phyloP scores from a whole-genome alignment of 768 basidiomycete genomes.

The Rhizopogon vinicolor region DNA sequence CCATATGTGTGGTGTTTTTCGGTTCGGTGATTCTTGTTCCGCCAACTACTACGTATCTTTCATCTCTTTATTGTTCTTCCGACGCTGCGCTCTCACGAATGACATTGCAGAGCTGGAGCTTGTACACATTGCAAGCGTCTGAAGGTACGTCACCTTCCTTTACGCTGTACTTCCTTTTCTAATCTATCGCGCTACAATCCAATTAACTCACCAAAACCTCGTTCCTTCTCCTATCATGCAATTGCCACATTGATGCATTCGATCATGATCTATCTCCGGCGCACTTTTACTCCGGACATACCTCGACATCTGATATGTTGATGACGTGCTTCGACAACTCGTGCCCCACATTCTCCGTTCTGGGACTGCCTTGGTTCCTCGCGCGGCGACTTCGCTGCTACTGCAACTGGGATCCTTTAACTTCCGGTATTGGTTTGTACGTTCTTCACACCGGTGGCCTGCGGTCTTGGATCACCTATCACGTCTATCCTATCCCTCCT shows the following conservation, averaged over 20 bases:
- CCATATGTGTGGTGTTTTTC: background rate
- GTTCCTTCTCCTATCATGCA: slow-evolving; percentile 10
- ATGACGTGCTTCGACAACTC: slow-evolving; percentile 2
- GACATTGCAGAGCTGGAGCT: slow-evolving; percentile 59
- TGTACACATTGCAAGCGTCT: slow-evolving; percentile 86
- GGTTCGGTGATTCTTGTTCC: slow-evolving; percentile 13
- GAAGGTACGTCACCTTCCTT: slow-evolving; percentile 51
- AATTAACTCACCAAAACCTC: slow-evolving; percentile 16
- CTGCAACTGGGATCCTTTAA: slow-evolving; percentile 18
- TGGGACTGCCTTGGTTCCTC: background rate
- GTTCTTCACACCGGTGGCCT: background rate
- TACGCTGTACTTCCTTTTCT: slow-evolving; percentile 1
- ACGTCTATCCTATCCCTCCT: background rate
- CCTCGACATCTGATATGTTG: slow-evolving; percentile 8
- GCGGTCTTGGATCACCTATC: background rate
- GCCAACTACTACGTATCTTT: slow-evolving; percentile 4
- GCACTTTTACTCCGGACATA: slow-evolving; percentile 13
- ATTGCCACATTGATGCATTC: slow-evolving; percentile 8
- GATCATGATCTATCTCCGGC: slow-evolving; percentile 12
- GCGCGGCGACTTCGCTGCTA: slow-evolving; percentile 11
- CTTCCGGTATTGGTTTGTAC: slow-evolving; percentile 16
- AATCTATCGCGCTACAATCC: background rate
- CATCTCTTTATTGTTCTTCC: slow-evolving; percentile 1
- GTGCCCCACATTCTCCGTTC: background rate
- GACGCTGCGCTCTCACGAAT: slow-evolving; percentile 6